Percentiles rank a stretch among this genome's conserved stretches.
Conservation (phyloP, 2,329 filamentous ascomycete genomes). For the Botrytis porri region DNA sequence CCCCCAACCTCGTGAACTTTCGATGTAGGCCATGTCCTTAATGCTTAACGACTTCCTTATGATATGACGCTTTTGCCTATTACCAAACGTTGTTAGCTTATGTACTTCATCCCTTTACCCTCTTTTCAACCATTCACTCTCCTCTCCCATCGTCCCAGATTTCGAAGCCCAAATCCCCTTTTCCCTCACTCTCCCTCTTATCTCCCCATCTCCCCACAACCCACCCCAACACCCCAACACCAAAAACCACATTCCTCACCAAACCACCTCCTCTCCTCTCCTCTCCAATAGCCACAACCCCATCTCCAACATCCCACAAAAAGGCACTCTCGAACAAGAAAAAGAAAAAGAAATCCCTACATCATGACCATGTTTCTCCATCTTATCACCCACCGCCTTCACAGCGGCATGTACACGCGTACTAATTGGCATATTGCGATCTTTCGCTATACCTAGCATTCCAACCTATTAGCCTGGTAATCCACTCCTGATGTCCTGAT, state of each 20-base stretch:
- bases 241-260: neutral
- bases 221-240: neutral
- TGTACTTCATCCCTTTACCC: neutral
- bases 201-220: neutral
- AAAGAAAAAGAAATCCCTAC: neutral
- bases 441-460: neutral
- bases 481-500: too few species aligned
- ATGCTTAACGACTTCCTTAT: neutral
- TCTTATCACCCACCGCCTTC: neutral
- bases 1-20: neutral
- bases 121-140: too few species aligned
- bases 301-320: neutral
- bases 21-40: neutral
- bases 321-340: neutral
- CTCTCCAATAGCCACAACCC: neutral
- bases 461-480: neutral
- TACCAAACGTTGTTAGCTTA: neutral
- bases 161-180: too few species aligned
- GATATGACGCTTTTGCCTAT: neutral
- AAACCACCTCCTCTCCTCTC: neutral
- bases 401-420: neutral
- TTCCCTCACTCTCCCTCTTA: neutral
- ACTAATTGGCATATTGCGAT: neutral
- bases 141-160: neutral
- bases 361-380: constrained; percentile 3